These are phyloP conservation scores for Pseudomonodictys pantanalensis DNA, from an alignment of 495 filamentous ascomycete species.

Conservation along the genomic window DNA sequence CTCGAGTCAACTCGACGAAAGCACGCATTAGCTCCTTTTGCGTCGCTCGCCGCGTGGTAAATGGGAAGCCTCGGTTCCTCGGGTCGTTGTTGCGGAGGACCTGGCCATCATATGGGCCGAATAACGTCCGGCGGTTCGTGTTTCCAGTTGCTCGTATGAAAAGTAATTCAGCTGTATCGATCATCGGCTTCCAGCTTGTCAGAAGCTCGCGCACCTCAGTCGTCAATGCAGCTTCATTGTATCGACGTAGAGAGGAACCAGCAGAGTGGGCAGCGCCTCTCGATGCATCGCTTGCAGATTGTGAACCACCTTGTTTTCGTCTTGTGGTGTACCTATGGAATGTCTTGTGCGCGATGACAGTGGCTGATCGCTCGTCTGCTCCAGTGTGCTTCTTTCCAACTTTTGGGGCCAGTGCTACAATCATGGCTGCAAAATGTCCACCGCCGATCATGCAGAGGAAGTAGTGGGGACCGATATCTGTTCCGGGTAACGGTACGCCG, in stretches of 20 bases:
- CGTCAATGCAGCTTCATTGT: conserved; percentile 85
- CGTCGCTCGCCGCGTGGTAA: conserved; percentile 90
- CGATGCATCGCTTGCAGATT: conserved; percentile 85
- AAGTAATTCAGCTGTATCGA: conserved; percentile 76
- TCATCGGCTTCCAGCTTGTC: conserved; percentile 74
- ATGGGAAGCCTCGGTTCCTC: conserved; percentile 85
- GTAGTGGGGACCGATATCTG: conserved; percentile 68
- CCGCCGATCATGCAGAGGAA: conserved; percentile 99
- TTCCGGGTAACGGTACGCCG: conserved; percentile 49
- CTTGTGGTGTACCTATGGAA: conserved; percentile 97
- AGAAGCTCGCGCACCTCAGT: conserved; percentile 79
- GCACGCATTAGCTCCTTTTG: conserved; percentile 90
- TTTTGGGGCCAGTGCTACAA: conserved; percentile 82
- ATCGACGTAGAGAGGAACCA: conserved; percentile 80
- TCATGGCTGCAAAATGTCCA: conserved; percentile 95
- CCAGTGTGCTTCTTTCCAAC: conserved; percentile 67
- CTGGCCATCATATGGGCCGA: conserved; percentile 86
- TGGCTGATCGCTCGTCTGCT: conserved; percentile 71
- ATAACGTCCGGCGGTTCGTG: conserved; percentile 79
- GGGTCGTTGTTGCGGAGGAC: conserved; percentile 77
- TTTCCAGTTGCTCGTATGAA: conserved; percentile 88
- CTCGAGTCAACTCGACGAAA: conserved; percentile 86
- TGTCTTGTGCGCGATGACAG: conserved; percentile 90
- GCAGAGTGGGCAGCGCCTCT: conserved; percentile 94
- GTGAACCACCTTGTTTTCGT: conserved; percentile 91